phyloP scores from a whole-genome alignment of 331 rosid species.

The Phaseolus coccineus region DNA sequence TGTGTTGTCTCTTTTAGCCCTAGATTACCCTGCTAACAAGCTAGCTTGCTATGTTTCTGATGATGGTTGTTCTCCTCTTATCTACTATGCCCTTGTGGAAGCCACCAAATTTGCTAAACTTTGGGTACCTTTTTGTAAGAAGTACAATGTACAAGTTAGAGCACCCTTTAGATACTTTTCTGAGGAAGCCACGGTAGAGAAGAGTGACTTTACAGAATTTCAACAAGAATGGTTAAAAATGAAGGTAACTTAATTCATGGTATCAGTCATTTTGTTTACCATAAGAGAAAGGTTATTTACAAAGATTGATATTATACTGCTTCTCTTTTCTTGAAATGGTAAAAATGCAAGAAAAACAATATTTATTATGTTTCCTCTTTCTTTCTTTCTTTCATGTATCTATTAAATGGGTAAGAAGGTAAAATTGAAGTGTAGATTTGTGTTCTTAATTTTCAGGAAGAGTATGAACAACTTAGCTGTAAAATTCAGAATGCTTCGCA shows the following conservation, averaged over 20 bases:
- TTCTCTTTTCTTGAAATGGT: background rate
- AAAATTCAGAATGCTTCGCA: slow-evolving; percentile 53
- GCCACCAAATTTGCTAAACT: slow-evolving; percentile 63
- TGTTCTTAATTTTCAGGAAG: slow-evolving; percentile 51
- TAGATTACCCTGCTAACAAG: slow-evolving; percentile 75
- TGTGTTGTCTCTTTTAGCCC: slow-evolving; percentile 70
- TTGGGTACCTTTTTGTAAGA: slow-evolving; percentile 83
- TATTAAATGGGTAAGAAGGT: background rate
- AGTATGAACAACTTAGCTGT: slow-evolving; percentile 54
- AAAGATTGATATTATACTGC: background rate
- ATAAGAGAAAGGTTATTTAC: background rate
- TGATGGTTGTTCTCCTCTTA: slow-evolving; percentile 73
- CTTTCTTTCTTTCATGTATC: background rate
- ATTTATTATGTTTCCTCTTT: background rate
- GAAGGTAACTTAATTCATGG: slow-evolving; percentile 49
- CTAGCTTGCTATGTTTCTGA: slow-evolving; percentile 84
- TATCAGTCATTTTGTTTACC: background rate
- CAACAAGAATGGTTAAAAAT: slow-evolving; percentile 49
- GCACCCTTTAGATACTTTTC: slow-evolving; percentile 73
- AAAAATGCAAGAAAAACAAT: background rate
- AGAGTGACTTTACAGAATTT: slow-evolving; percentile 37
- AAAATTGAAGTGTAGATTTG: background rate
- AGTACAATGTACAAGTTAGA: slow-evolving; percentile 57
- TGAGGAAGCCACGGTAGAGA: background rate
- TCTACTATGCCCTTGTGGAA: slow-evolving; percentile 64